phyloP scores from a whole-genome alignment of 2,329 filamentous ascomycete species.

The Lachnellula arida region DNA sequence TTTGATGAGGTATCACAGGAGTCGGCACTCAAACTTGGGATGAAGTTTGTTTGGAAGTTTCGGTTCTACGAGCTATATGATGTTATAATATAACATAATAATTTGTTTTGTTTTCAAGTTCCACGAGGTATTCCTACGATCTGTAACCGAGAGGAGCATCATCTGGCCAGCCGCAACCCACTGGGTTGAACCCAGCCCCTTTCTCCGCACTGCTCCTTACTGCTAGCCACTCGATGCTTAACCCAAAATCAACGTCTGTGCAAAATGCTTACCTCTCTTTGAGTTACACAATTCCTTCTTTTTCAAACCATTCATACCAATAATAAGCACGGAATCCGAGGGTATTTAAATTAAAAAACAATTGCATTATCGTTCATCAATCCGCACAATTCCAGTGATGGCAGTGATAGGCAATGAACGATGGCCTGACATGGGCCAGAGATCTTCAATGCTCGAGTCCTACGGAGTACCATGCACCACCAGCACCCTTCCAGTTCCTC shows the following conservation, averaged over 20 bases:
- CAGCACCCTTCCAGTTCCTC: slow-evolving; percentile 1
- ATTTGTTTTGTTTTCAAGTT: not conserved
- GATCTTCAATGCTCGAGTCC: slow-evolving; percentile 5
- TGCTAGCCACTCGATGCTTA: slow-evolving; percentile 1
- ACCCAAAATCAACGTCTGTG: slow-evolving; percentile 28
- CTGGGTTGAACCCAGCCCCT: not conserved
- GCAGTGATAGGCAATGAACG: not conserved
- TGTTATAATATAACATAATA: too few species aligned
- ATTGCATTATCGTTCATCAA: not conserved
- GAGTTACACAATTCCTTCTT: not conserved
- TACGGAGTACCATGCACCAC: slow-evolving; percentile 3
- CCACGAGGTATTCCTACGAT: not conserved
- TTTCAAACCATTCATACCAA: not conserved
- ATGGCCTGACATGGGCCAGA: not conserved
- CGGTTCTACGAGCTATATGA: too few species aligned
- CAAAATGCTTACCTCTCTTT: slow-evolving; percentile 1
- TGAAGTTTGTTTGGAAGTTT: not conserved
- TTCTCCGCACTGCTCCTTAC: not conserved
- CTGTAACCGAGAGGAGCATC: slow-evolving; percentile 1
- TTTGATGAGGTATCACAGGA: too few species aligned
- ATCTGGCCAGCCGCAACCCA: not conserved
- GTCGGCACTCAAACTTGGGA: not conserved
- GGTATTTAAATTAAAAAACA: not conserved
- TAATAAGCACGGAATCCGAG: not conserved
- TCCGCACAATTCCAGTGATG: not conserved